These are phyloP conservation scores for Auricularia heimuer DNA, from an alignment of 768 basidiomycete species.

Conservation along the genomic window DNA sequence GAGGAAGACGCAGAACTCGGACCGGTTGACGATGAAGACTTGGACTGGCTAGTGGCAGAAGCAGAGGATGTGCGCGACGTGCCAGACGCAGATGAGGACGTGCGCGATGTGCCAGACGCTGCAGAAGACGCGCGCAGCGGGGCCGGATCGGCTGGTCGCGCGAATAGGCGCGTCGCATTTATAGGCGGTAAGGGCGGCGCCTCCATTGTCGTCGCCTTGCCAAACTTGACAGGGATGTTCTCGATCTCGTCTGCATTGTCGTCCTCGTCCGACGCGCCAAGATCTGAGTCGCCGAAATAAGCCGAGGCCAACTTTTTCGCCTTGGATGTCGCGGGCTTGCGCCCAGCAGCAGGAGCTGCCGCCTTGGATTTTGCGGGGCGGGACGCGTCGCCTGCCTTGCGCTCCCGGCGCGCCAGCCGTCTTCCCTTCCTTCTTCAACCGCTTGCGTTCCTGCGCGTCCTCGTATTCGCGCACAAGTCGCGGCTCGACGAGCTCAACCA, in stretches of 20 bases:
- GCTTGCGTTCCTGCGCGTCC: conserved; percentile 36
- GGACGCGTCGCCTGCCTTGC: conserved; percentile 22
- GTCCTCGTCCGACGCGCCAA: background rate
- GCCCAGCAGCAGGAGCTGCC: background rate
- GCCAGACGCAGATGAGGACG: too few species aligned
- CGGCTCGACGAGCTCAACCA: conserved; percentile 62
- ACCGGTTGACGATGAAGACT: background rate
- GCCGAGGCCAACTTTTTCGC: conserved; percentile 2
- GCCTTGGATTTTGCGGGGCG: conserved; percentile 8
- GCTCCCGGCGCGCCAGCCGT: conserved; percentile 1
- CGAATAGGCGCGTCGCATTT: background rate
- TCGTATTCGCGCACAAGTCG: conserved; percentile 54
- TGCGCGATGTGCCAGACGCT: too few species aligned
- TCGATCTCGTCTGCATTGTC: background rate
- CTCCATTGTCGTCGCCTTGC: background rate
- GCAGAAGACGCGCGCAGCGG: too few species aligned
- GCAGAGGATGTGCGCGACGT: too few species aligned
- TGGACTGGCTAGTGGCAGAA: background rate
- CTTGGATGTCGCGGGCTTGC: conserved; percentile 1
- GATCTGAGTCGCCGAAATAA: background rate
- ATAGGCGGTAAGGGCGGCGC: background rate
- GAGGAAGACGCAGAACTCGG: background rate
- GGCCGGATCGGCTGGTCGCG: background rate
- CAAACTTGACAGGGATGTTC: background rate
- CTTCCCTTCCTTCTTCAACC: conserved; percentile 33